A percentile compares a stretch with the other conserved stretches of the same genome.
Conservation (phyloP, 805 yeast genomes). For the Candida tibetensis region DNA sequence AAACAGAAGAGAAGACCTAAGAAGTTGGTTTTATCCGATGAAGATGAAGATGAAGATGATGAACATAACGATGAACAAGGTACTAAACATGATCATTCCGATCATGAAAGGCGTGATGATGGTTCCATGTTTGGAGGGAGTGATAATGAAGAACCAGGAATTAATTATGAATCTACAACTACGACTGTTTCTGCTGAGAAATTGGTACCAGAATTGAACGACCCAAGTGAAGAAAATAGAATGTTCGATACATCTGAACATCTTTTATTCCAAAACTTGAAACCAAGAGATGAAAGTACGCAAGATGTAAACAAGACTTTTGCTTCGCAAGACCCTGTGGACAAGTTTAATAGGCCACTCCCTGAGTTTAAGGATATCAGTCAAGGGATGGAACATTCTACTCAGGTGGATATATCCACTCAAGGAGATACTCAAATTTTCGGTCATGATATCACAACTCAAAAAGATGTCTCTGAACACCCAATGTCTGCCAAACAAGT, state of each 20-base stretch:
- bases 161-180: not conserved
- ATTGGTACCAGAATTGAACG: too few species aligned
- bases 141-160: constrained; percentile 8
- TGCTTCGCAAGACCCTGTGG: constrained; percentile 10
- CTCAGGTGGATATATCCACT: constrained; percentile 17
- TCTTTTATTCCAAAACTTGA: constrained; percentile 28
- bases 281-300: constrained; percentile 16
- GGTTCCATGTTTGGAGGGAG: constrained; percentile 29
- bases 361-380: constrained; percentile 23
- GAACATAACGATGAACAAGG: constrained; percentile 7
- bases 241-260: constrained; percentile 1
- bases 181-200: not conserved
- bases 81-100: constrained; percentile 12
- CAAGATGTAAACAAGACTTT: not conserved
- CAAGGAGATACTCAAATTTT: constrained; percentile 15
- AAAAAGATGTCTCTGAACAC: not conserved
- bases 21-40: constrained; percentile 8
- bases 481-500: not conserved
- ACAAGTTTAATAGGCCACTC: constrained; percentile 10
- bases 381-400: constrained; percentile 10
- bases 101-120: constrained; percentile 22
- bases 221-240: not conserved
- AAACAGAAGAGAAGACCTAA: constrained; percentile 8
- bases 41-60: constrained; percentile 16
- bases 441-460: constrained; percentile 1